Evolutionary conservation across 768 basidiomycete species (phyloP), one percentile per base, ranked within the genome.

Genomic region (Leccinum imitatum): DNA sequence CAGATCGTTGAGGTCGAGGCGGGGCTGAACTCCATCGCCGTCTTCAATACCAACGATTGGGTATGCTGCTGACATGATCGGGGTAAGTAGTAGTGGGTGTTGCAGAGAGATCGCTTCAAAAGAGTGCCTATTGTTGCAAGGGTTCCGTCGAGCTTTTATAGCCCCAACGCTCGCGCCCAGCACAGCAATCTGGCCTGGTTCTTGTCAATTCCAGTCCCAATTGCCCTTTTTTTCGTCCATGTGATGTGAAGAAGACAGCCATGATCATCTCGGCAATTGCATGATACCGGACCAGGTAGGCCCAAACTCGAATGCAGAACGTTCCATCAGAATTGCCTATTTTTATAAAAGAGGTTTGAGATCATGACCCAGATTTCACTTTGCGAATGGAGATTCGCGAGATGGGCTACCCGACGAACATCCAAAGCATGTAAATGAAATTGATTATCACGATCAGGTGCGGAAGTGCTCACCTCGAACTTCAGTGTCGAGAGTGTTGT

Each of bases 1-100:
- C 27, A 67, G 67, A 23, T 68, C 63, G 6, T 55, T 59, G 35
- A 67, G 41, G 30, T 67, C 66, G 5, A 62, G 59, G 51, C 66
- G 66, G n/a, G 46, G 44, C 23, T 67, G 60, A n/a, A 57, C 6
- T 11, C 63, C 66, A 1, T 46, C 19, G 57, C 25, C 50, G 30
- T 50, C 54, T 23, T 4, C 6, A 3, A 37, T 3, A 15, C 66
- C 66, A 14, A 39, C 19, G 21, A 68, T 10, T 2, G 59, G 60
- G 21, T 67, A 67, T 1, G 46, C 14, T 30, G 58, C 11, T 35
- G 67, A 17, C 66, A 67, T 67, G 57, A 33, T 59, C 19, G 47
- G 14, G n/a, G 50, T 39, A 33, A 30, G 8, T 30, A 33, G 19
- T 11, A 31, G 55, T 9, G 33, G 30, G 11, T 37, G 19, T 31